Percentiles rank a stretch among this genome's conserved stretches.
phyloP scores from a whole-genome alignment of 768 basidiomycete genomes.

The Cubamyces sp. region DNA sequence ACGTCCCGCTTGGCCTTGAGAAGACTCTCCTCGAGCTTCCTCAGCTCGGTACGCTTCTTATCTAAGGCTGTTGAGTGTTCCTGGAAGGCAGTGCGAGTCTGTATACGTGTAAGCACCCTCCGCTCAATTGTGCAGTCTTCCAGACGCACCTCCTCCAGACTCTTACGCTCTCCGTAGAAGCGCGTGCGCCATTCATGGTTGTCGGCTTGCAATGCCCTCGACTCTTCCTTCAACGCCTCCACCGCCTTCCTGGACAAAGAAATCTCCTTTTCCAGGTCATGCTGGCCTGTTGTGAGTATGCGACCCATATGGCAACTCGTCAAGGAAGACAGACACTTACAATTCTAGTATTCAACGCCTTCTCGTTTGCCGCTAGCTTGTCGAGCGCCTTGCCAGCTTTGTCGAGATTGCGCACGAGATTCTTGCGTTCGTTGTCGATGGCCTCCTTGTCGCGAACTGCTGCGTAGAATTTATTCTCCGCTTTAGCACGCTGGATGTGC shows the following conservation, averaged over 20 bases:
- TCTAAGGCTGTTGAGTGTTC: conserved; percentile 42
- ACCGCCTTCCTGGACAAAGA: conserved; percentile 37
- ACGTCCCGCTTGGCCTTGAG: conserved; percentile 52
- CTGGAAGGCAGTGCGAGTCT: conserved; percentile 17
- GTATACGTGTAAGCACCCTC: background rate
- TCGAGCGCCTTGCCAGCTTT: conserved; percentile 70
- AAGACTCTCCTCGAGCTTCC: conserved; percentile 52
- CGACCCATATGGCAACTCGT: background rate
- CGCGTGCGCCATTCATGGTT: conserved; percentile 38
- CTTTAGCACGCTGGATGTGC: conserved; percentile 80
- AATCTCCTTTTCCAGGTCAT: conserved; percentile 51
- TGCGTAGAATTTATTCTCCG: conserved; percentile 92
- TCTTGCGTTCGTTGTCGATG: conserved; percentile 75
- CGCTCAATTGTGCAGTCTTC: background rate
- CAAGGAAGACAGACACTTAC: conserved; percentile 45
- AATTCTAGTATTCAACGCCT: conserved; percentile 57
- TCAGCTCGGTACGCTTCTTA: conserved; percentile 42
- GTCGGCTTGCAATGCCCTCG: conserved; percentile 38
- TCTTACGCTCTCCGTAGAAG: conserved; percentile 43
- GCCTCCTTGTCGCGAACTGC: conserved; percentile 91
- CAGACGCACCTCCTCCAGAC: conserved; percentile 43
- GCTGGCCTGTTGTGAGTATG: conserved; percentile 31
- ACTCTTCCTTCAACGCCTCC: conserved; percentile 33
- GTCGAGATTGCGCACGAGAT: conserved; percentile 55
- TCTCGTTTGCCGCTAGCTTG: conserved; percentile 64